phyloP scores from a whole-genome alignment of 148 eudicot species.

The Diospyros kaki region DNA sequence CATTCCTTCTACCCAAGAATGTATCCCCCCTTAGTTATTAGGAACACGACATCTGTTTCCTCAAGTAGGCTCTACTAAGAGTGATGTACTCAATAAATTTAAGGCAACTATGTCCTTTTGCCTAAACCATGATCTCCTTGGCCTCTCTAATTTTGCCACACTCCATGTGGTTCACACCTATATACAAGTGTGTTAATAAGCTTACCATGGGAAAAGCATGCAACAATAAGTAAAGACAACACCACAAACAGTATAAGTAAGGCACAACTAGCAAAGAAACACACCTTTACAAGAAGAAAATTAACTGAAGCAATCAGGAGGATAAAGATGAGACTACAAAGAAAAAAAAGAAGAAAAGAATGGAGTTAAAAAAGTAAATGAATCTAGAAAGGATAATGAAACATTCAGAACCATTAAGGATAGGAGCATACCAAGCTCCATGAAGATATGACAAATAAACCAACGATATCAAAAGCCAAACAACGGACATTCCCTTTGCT shows the following conservation, averaged over 20 bases:
- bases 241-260: background rate
- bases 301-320: constrained; percentile 62
- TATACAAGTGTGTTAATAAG: background rate
- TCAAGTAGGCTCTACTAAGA: background rate
- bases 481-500: constrained; percentile 76
- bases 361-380: constrained; percentile 8
- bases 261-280: background rate
- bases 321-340: constrained; percentile 63
- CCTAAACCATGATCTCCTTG: background rate
- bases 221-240: background rate
- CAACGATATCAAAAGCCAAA: constrained; percentile 73
- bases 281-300: constrained; percentile 84
- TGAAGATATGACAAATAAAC: constrained; percentile 71
- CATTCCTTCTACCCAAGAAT: no score
- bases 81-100: background rate
- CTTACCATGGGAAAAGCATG: constrained; percentile 1
- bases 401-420: background rate
- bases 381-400: constrained; percentile 10
- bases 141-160: background rate
- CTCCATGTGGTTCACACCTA: background rate
- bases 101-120: background rate
- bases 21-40: no score
- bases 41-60: background rate
- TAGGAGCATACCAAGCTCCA: constrained; percentile 71
- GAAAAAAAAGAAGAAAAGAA: background rate